Evolutionary conservation across 345 rosid genomes (phyloP), one percentile per base, ranked within the genome.

Genomic region (Rubroshorea leprosula): DNA sequence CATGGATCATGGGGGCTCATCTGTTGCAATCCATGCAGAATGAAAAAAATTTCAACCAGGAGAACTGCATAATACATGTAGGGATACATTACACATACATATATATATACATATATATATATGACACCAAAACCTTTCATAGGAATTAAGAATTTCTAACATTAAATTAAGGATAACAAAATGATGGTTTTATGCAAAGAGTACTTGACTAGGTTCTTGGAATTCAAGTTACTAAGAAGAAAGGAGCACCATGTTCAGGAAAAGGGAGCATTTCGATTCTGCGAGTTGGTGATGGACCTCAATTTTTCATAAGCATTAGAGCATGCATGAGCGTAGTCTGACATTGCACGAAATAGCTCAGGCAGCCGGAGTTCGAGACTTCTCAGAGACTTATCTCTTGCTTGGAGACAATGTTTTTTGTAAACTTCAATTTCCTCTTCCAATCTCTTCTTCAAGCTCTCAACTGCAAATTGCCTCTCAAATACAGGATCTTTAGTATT

Each of bases 311-410:
- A 92, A 7, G 83, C 79, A 35, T 85, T 89, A 7, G 74, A 75
- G 68, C 87, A 89, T 22, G 89, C 75, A 16, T 73, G 85, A 18
- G 95, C 68, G 58, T 82, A 85, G 69, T 85, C 86, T 17, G 95
- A 78, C 76, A 92, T 38, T 0, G 95, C 90, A 0, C 89, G 84
- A 62, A 89, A 92, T 47, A 92, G 79, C 68, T 92, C 98, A 0
- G 97, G 97, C 74, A 89, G 55, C 13, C 89, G 84, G 5, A 77
- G 73, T 72, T 86, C 89, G 51, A 91, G 81, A 62, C 70, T 91
- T 58, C 90, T 90, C 3, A 91, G 71, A 15, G 96, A 91, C 70
- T 91, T 91, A 68, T 91, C 98, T 57, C 95, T 81, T 39, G 86
- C 97, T 69, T 92, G 98, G 69, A 81, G 56, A 74, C 98, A 83